Base-by-base conservation (phyloP, 306 rosid species). In the Trichosanthes cucumerina region DNA sequence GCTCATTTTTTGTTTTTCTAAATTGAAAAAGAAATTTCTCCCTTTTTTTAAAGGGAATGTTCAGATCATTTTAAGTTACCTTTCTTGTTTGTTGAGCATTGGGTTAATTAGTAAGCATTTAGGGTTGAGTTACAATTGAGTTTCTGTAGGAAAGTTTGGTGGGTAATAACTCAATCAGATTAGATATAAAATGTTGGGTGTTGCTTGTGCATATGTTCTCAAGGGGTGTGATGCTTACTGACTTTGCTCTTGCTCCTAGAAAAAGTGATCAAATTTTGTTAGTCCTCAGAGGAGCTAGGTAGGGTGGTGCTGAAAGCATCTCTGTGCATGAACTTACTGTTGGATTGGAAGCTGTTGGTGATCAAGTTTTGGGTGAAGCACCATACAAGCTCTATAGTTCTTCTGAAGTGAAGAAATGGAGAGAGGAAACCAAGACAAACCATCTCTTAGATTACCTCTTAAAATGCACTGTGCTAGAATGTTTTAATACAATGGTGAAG, bases 1-100 rank as follows among this genome's bases (percentile, higher is more conserved):
- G 90, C 84, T 81, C 64, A 53, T 46, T 68, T 41, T 50, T 7
- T 80, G 8, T 58, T 77, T 72, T 44, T 43, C 18, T 63, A 58
- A 62, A 58, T 58, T 74, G 54, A 72, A 72, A 72, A 5, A 15
- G 24, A 47, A 26, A 16, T 5, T 3, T 46, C 59, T 11, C 5
- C 11, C 46, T 47, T 19, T 24, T 23, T 39, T 44, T 15, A 10
- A 23, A 7, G 31, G 53, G 56, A 41, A 54, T 44, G 76, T 34
- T 34, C 16, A 44, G 46, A 64, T 64, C 34, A 21, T 39, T 69
- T 41, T 34, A 36, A 4, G 72, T 65, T 36, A 26, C 24, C 44
- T 63, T 63, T 33, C 2, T 19, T 15, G 71, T 63, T 63, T 63
- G 44, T 33, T 33, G 43, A 16, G 43, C 21, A 63, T 63, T 63